Conservation (phyloP, 2,329 filamentous ascomycete species). For the Scopulariopsis brevicaulis region DNA sequence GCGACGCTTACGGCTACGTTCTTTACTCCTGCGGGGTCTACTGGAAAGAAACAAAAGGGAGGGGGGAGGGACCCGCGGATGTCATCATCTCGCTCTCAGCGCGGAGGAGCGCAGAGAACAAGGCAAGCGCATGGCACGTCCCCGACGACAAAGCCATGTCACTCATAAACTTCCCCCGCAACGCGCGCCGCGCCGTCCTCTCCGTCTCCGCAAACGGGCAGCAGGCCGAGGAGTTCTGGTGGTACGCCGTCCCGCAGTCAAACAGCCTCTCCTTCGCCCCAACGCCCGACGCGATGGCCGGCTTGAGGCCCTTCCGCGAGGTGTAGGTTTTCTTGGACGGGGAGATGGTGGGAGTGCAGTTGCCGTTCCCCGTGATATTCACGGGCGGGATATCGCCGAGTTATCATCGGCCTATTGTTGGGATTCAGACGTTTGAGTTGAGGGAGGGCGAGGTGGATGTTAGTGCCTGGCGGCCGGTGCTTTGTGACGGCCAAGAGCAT, state of each 20-base stretch:
- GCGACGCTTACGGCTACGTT: slow-evolving; percentile 65
- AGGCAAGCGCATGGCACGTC: slow-evolving; percentile 55
- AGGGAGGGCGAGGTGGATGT: slow-evolving; percentile 75
- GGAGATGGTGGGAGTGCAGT: slow-evolving; percentile 59
- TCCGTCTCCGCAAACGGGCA: slow-evolving; percentile 72
- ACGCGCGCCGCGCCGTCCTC: slow-evolving; percentile 58
- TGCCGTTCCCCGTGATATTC: slow-evolving; percentile 76
- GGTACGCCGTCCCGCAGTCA: slow-evolving; percentile 60
- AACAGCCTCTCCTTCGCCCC: slow-evolving; percentile 46
- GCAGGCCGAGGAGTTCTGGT: slow-evolving; percentile 74
- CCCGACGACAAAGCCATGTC: slow-evolving; percentile 50
- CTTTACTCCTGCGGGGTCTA: slow-evolving; percentile 35
- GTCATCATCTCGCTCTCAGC: slow-evolving; percentile 57
- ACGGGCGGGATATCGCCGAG: slow-evolving; percentile 70
- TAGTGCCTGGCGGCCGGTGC: slow-evolving; percentile 59
- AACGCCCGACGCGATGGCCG: slow-evolving; percentile 46
- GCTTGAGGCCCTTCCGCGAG: slow-evolving; percentile 63
- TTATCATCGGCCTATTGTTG: slow-evolving; percentile 68
- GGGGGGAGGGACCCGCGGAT: slow-evolving; percentile 35
- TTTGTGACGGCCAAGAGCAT: slow-evolving; percentile 55
- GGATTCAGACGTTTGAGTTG: slow-evolving; percentile 69
- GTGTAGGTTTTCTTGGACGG: slow-evolving; percentile 68
- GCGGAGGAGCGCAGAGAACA: slow-evolving; percentile 31
- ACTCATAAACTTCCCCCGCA: slow-evolving; percentile 47
- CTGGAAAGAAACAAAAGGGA: slow-evolving; percentile 10